Evolutionary conservation across 75 land plant genomes (phyloP).

Genomic region (Sequoia sempervirens): DNA sequence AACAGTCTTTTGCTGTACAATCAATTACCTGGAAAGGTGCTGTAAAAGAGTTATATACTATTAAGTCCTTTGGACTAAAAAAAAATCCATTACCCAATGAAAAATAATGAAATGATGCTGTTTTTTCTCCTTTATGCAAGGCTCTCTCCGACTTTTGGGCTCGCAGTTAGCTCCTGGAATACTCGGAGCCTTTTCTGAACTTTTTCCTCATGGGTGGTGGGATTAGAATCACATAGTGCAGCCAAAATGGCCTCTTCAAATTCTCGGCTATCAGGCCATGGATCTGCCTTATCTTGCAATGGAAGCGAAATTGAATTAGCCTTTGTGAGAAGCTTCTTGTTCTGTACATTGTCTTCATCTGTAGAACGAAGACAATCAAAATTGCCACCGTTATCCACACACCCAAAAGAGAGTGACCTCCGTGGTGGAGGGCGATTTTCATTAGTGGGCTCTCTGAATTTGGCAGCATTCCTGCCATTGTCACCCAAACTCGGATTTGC

Average conservation of each 20-base stretch:
- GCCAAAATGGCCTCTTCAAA: conserved; percentile 52
- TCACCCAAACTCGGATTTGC: background rate
- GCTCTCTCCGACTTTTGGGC: conserved; percentile 36
- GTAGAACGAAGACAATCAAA: background rate
- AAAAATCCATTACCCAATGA: background rate
- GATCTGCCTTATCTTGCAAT: conserved; percentile 11
- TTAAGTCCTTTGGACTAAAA: background rate
- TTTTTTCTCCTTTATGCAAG: background rate
- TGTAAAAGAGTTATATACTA: background rate
- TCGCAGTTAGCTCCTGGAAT: conserved; percentile 76
- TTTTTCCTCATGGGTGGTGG: conserved; percentile 11
- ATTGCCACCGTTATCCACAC: background rate
- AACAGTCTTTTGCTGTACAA: background rate
- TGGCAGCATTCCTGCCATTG: conserved; percentile 4
- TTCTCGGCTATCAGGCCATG: conserved; percentile 44
- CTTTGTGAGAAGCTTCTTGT: background rate
- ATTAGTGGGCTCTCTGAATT: background rate
- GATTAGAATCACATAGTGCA: conserved; percentile 33
- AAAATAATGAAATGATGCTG: background rate
- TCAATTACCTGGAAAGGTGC: background rate
- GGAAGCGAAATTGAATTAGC: conserved; percentile 10
- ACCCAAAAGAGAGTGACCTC: conserved; percentile 16
- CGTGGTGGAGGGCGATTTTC: conserved; percentile 8
- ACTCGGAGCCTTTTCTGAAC: conserved; percentile 59
- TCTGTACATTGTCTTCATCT: background rate